Base-by-base conservation (phyloP, 2,329 filamentous ascomycete genomes). In the Dothistroma septosporum region DNA sequence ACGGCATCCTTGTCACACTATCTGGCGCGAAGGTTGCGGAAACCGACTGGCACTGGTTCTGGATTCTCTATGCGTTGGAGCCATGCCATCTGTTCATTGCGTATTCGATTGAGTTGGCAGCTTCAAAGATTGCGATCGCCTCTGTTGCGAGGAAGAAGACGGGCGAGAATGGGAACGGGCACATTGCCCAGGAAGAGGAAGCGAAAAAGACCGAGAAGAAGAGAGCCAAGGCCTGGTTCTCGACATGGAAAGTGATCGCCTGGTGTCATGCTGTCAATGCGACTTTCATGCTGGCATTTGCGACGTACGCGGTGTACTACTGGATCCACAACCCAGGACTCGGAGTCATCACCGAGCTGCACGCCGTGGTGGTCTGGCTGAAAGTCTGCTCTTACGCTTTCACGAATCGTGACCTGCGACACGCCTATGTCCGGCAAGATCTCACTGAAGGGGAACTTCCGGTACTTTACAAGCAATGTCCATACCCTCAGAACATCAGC, bases 381-480 rank as follows among this genome's bases (percentile, higher is more conserved):
- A 99, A 99, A 80, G 92, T 90, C 33, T 90, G 91, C 65, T 97
- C 92, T 0, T 99, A 97, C 73, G 94, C 93, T 24, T 90, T 97
- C 70, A 97, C 94, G 28, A 99, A 99, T 76, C 87, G 94, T 65
- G 94, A 99, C 74, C 84, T 99, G 35, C 89, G 94, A 46, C 91
- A 96, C 73, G 91, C 93, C 19, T 91, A 91, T 73, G 83, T 97
- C 22, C 68, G 72, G 46, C 69, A 69, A 8, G 90, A 95, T 71
- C 90, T 91, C 58, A 83, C 84, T 62, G 86, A 89, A 60, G 83
- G 87, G 55, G 84, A 86, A 24, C 79, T 97, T 4, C 94, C 94
- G 0, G 87, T 90, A 41, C 81, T 97, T 24, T 99, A 97, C 78
- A 80, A 83, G 12, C 73, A 85, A 57, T 96, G 92, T 70, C 90